Evolutionary conservation across 2,329 filamentous ascomycete species (phyloP), one percentile per base, ranked within the genome.

Genomic region (Pseudogymnoascus sp.): DNA sequence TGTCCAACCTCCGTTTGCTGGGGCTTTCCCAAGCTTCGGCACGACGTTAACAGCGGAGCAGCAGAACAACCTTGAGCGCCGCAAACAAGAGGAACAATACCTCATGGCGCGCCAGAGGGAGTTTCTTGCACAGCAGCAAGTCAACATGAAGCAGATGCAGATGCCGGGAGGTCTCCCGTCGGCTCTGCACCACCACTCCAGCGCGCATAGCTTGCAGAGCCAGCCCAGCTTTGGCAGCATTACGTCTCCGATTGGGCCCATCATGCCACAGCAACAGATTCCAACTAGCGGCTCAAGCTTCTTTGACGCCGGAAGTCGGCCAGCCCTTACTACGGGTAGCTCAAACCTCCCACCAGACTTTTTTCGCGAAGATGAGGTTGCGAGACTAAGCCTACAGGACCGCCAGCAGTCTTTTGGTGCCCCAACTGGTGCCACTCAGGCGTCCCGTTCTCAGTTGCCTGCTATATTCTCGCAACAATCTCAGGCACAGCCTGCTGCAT

Each of bases 71-170:
- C 80, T 99, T 1, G 94, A 99, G 77, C 85, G 94, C 61, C 84
- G 94, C 60, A 99, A 99, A 79, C 94, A 99, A 74, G 94, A 99
- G 75, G 95, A 99, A 72, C 94, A 99, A 73, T 96, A 94, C 73
- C 81, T 96, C 36, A 95, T 97, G 85, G 94, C 95, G 52, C 88
- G 94, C 42, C 94, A 99, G 75, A 91, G 96, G 68, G 94, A 99
- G 73, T 91, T 91, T 68, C 83, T 97, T 62, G 89, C 92, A 66
- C 90, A 92, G 66, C 92, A 96, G 71, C 92, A 96, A 71, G 86
- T 92, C 64, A 81, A 86, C 60, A 88, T 85, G 74, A 85, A 86
- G 67, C 83, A 92, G 72, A 88, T 90, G 72, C 87, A 87, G 62
- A 81, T 89, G 69, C 83, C 82, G 61, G 79, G 79, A 52, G 78